Conservation (phyloP, 345 rosid species). For the Luvunga scandens region DNA sequence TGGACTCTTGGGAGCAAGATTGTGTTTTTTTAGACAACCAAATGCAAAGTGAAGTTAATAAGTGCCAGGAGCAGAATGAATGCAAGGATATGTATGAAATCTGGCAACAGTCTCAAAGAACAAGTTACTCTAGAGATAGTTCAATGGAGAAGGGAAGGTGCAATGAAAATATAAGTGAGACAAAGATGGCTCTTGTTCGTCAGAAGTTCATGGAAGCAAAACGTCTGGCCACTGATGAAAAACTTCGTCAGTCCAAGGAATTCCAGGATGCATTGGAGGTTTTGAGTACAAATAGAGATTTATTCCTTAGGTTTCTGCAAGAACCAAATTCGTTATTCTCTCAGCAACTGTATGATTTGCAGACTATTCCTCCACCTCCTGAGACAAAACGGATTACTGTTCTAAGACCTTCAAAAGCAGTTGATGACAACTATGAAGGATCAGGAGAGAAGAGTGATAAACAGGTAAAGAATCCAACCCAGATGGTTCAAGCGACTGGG, state of each 20-base stretch:
- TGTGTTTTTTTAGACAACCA: constrained; percentile 41
- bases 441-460: constrained; percentile 47
- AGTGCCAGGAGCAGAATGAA: constrained; percentile 39
- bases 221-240: constrained; percentile 68
- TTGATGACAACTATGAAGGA: constrained; percentile 48
- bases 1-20: constrained; percentile 52
- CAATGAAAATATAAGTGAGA: constrained; percentile 34
- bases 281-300: constrained; percentile 70
- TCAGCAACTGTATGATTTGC: constrained; percentile 50
- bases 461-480: constrained; percentile 39
- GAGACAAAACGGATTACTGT: constrained; percentile 85
- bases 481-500: constrained; percentile 33
- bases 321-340: constrained; percentile 73
- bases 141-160: constrained; percentile 46
- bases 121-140: constrained; percentile 37
- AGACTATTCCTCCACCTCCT: constrained; percentile 51
- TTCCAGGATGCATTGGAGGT: constrained; percentile 81
- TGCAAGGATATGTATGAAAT: constrained; percentile 60
- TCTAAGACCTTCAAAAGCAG: constrained; percentile 77
- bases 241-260: constrained; percentile 71
- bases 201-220: constrained; percentile 87
- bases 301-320: constrained; percentile 69
- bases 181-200: constrained; percentile 73
- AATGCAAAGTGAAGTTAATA: constrained; percentile 32
- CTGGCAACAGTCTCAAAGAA: constrained; percentile 57